Evolutionary conservation across 352 stramenopile species (phyloP).

Genomic region (Pythium pectinolyticum): DNA sequence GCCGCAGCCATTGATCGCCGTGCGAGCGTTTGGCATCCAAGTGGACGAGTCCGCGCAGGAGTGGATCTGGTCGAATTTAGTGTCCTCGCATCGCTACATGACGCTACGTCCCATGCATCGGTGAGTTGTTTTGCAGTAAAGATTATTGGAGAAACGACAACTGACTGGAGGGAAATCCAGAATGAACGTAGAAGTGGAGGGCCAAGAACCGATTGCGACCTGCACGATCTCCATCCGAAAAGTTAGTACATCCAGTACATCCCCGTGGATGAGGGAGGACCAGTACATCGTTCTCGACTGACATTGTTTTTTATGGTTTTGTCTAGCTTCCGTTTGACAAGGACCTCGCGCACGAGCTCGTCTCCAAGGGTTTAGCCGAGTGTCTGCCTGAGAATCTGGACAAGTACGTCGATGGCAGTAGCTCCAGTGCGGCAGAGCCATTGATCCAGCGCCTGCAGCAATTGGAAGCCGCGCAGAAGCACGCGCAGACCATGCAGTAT

Average conservation of each 20-base stretch:
- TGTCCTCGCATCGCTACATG: slow-evolving; percentile 66
- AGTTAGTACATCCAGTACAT: slow-evolving; percentile 34
- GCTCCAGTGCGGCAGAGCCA: slow-evolving; percentile 36
- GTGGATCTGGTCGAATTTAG: slow-evolving; percentile 67
- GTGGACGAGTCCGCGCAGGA: slow-evolving; percentile 69
- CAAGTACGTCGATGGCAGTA: slow-evolving; percentile 61
- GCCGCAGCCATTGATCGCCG: slow-evolving; percentile 40
- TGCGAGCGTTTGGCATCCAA: slow-evolving; percentile 71
- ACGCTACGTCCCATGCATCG: slow-evolving; percentile 56
- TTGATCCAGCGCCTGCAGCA: slow-evolving; percentile 48
- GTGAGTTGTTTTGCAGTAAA: slow-evolving; percentile 28
- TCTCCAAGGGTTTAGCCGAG: slow-evolving; percentile 59
- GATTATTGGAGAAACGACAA: background rate
- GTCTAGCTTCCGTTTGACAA: slow-evolving; percentile 44
- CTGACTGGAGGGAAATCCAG: background rate
- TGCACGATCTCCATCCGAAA: slow-evolving; percentile 51
- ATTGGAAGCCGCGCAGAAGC: slow-evolving; percentile 54
- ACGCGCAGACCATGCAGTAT: slow-evolving; percentile 78
- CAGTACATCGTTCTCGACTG: too few relatives aligned
- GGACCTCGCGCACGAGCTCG: slow-evolving; percentile 64
- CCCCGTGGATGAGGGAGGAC: too few relatives aligned
- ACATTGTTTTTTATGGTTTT: slow-evolving; percentile 23
- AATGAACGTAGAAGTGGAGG: background rate
- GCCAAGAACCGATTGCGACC: slow-evolving; percentile 38
- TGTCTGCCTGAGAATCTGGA: slow-evolving; percentile 57